These are phyloP conservation scores for Trichocomaceae sp. DNA, from an alignment of 2,329 filamentous ascomycete genomes.

Conservation along the genomic window DNA sequence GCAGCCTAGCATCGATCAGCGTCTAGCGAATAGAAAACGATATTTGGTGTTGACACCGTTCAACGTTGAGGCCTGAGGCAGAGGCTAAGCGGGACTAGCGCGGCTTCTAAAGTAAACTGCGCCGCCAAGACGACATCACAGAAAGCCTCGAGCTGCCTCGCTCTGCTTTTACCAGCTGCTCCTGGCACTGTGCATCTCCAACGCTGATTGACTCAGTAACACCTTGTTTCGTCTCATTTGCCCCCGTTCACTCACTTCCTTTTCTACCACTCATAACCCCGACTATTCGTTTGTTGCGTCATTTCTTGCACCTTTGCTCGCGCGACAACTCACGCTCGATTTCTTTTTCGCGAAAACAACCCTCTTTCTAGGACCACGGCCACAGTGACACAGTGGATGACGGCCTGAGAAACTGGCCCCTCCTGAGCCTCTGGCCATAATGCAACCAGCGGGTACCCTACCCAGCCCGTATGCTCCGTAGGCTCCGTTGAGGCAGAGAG, in stretches of 20 bases:
- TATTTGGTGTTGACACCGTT: no score
- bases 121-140: background rate
- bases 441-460: background rate
- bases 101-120: background rate
- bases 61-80: no score
- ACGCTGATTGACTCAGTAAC: background rate
- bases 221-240: background rate
- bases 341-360: background rate
- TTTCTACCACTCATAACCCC: background rate
- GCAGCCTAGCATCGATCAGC: background rate
- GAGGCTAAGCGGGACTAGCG: no score
- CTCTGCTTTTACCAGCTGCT: background rate
- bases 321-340: background rate
- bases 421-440: background rate
- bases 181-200: background rate
- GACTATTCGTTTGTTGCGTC: background rate
- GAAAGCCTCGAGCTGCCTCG: background rate
- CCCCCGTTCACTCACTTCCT: background rate
- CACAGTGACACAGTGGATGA: background rate
- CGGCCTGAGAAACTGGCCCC: background rate
- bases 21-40: no score
- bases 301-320: background rate
- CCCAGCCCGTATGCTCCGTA: conserved; percentile 3
- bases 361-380: background rate
- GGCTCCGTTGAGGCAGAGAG: background rate